phyloP scores from a whole-genome alignment of 208 protist species.

The Leishmania aethiopica region DNA sequence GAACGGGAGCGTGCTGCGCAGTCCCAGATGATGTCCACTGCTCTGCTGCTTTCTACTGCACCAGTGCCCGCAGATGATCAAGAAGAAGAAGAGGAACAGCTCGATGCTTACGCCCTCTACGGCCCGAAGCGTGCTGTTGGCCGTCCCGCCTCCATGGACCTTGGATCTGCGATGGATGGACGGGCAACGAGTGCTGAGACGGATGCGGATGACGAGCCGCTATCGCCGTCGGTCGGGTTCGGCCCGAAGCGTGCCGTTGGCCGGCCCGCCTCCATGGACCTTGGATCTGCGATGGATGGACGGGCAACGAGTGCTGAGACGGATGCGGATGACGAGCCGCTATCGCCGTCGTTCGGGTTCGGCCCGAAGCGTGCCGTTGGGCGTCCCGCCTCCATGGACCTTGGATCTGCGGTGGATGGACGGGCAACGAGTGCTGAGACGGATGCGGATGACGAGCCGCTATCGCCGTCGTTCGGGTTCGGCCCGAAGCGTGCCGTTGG shows the following conservation, averaged over 20 bases:
- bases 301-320: background rate
- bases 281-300: background rate
- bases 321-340: background rate
- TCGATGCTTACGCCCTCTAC: slow-evolving; percentile 2
- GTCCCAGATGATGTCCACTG: background rate
- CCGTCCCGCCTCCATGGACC: background rate
- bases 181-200: background rate
- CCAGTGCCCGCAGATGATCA: background rate
- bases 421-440: background rate
- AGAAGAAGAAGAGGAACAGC: slow-evolving; percentile 22
- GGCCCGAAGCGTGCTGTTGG: slow-evolving; percentile 19
- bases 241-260: background rate
- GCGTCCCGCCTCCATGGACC: background rate
- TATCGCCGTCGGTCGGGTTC: background rate
- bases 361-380: background rate
- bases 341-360: background rate
- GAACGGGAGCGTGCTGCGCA: background rate
- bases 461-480: background rate
- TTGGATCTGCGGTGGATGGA: background rate
- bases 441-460: background rate
- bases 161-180: slow-evolving; percentile 10
- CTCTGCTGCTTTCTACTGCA: background rate
- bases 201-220: background rate
- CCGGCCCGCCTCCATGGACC: background rate
- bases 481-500: background rate